These are phyloP conservation scores for Aspergillus mulundensis DNA, from an alignment of 495 filamentous ascomycete species.

Conservation along the genomic window DNA sequence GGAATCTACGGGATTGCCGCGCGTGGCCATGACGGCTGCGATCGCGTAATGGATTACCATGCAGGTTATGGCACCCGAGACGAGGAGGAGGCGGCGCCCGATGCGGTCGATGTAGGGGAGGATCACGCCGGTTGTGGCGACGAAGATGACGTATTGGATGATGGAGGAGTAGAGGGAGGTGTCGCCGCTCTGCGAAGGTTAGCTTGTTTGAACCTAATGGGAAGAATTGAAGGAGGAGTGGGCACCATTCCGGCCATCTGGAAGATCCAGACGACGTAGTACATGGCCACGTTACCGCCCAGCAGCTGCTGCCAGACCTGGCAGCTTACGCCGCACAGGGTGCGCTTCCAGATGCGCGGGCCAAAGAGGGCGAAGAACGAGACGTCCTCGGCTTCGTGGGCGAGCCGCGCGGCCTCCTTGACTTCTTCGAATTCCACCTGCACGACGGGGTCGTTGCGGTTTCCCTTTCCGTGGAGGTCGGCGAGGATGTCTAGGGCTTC, in stretches of 20 bases:
- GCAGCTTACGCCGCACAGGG: constrained; percentile 60
- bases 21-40: constrained; percentile 44
- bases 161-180: constrained; percentile 63
- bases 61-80: constrained; percentile 59
- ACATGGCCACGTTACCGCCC: constrained; percentile 66
- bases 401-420: constrained; percentile 51
- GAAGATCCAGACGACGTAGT: constrained; percentile 71
- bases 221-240: background rate
- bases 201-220: too few relatives aligned
- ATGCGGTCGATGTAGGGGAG: constrained; percentile 70
- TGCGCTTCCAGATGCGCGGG: constrained; percentile 69
- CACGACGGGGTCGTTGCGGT: constrained; percentile 62
- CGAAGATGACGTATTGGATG: constrained; percentile 73
- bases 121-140: constrained; percentile 63
- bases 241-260: constrained; percentile 53
- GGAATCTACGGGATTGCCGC: constrained; percentile 51
- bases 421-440: constrained; percentile 74
- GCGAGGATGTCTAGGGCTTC: constrained; percentile 66
- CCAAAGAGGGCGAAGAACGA: constrained; percentile 53
- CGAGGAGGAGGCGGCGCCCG: constrained; percentile 68
- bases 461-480: constrained; percentile 62
- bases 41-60: constrained; percentile 70
- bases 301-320: constrained; percentile 69
- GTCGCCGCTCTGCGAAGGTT: constrained; percentile 47
- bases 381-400: constrained; percentile 50